Evolutionary conservation across 2,329 filamentous ascomycete genomes (phyloP), one percentile per base, ranked within the genome.

Genomic region (Rhynchosporium agropyri): DNA sequence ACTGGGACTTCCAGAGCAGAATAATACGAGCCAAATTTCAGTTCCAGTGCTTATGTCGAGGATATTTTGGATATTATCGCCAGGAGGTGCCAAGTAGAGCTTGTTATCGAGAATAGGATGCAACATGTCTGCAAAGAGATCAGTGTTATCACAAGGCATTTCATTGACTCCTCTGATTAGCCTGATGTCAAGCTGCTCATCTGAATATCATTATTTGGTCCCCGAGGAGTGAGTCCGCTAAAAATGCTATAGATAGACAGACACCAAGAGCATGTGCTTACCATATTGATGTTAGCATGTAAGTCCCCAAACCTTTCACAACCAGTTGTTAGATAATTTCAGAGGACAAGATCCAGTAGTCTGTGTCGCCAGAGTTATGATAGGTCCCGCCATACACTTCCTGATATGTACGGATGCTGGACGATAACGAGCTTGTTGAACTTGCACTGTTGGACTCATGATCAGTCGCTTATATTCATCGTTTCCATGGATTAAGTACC

Each of bases 21-120:
- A 20, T 20, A 20, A 20, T 20, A 20, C 20, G 20, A 20, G 20
- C 78, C 77, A 79, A 31, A 77, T 75, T 2, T 78, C 78, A 4
- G 76, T 77, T 8, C 77, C 77, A 0, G 77, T 78, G 13, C 77
- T 77, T 29, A 79, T 69, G 56, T 79, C 77, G 0, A 79, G 71
- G 12, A 79, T 60, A 43, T 66, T 71, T 40, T 66, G 73, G 1
- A 62, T 54, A 15, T 31, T 63, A 10, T 58, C 45, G 13, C n/a
- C 29, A 12, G 68, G 58, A 12, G 65, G 65, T 15, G 65, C 65
- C 29, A 66, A 53, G 58, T 57, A 62, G 28, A 68, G 64, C 51
- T 63, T 60, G 3, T 60, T 56, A 8, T 65, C 59, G 15, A 62
- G 45, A 29, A 59, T 48, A 20, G 20, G 20, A 20, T 20, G 20